phyloP scores from a whole-genome alignment of 176 grass and related monocot genomes.

The Hyparrhenia diplandra region DNA sequence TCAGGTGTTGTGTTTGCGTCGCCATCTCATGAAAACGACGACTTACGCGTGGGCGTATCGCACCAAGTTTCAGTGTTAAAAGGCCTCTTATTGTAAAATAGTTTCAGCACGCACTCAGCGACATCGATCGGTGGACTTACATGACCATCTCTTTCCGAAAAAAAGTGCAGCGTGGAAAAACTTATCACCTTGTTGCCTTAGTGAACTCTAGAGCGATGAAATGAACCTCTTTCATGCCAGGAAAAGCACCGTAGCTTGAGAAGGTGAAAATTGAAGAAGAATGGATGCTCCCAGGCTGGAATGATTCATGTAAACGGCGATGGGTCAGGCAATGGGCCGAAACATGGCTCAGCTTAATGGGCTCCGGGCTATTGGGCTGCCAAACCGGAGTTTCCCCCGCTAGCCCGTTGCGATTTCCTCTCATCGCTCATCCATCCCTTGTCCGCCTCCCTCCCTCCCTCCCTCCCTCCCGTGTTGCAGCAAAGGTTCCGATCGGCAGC shows the following conservation, averaged over 20 bases:
- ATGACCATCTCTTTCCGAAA: slow-evolving; percentile 28
- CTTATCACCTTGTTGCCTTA: not conserved
- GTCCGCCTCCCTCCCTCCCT: not conserved
- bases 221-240: not conserved
- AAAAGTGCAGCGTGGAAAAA: not conserved
- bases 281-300: too few relatives aligned
- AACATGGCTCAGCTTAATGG: too few relatives aligned
- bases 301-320: too few relatives aligned
- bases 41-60: slow-evolving; percentile 6
- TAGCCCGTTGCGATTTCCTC: not conserved
- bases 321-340: too few relatives aligned
- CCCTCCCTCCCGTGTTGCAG: not conserved
- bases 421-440: not conserved
- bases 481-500: not conserved
- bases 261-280: too few relatives aligned
- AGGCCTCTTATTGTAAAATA: not conserved
- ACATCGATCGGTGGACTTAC: not conserved
- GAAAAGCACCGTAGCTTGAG: not conserved
- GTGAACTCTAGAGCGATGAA: slow-evolving; percentile 14
- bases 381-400: too few relatives aligned
- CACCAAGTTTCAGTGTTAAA: not conserved
- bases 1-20: slow-evolving; percentile 28
- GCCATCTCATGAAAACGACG: slow-evolving; percentile 10
- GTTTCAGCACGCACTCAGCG: not conserved
- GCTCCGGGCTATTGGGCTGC: too few relatives aligned